Evolutionary conservation across 1,139 yeast species (phyloP).

Genomic region (Pichia sp.): DNA sequence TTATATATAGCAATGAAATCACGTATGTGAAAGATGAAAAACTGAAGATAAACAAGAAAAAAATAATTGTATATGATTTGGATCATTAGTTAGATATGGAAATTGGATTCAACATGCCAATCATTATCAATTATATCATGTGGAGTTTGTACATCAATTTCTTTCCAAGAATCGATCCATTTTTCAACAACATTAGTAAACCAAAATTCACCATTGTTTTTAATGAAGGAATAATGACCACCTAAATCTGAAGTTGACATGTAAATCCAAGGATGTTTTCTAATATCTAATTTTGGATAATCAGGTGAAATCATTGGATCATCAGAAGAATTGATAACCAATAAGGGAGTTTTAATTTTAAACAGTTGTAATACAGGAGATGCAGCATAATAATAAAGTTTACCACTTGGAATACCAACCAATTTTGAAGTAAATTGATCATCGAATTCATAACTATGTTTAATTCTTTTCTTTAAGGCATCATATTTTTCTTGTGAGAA

Average conservation of each 20-base stretch:
- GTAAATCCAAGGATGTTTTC: constrained; percentile 49
- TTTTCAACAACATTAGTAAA: constrained; percentile 57
- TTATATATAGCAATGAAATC: no score
- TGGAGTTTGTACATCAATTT: constrained; percentile 17
- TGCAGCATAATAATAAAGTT: constrained; percentile 65
- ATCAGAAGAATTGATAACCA: constrained; percentile 66
- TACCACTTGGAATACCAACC: constrained; percentile 62
- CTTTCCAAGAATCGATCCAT: constrained; percentile 50
- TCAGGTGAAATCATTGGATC: constrained; percentile 69
- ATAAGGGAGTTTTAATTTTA: constrained; percentile 57
- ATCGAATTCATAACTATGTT: constrained; percentile 57
- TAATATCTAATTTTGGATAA: constrained; percentile 44
- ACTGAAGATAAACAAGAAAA: neutral
- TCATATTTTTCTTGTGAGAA: constrained; percentile 24
- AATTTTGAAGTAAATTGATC: constrained; percentile 60
- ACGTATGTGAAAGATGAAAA: no score
- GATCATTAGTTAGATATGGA: neutral
- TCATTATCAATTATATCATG: constrained; percentile 8
- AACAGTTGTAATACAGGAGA: constrained; percentile 55
- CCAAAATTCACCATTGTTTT: constrained; percentile 65
- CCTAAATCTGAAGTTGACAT: constrained; percentile 53
- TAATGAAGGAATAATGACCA: constrained; percentile 60
- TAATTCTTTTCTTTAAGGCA: constrained; percentile 29
- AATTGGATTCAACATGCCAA: constrained; percentile 1
- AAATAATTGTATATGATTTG: neutral